A percentile compares a stretch with the other conserved stretches of the same genome.
Conservation (phyloP, 805 yeast genomes). For the Candida morakotiae region DNA sequence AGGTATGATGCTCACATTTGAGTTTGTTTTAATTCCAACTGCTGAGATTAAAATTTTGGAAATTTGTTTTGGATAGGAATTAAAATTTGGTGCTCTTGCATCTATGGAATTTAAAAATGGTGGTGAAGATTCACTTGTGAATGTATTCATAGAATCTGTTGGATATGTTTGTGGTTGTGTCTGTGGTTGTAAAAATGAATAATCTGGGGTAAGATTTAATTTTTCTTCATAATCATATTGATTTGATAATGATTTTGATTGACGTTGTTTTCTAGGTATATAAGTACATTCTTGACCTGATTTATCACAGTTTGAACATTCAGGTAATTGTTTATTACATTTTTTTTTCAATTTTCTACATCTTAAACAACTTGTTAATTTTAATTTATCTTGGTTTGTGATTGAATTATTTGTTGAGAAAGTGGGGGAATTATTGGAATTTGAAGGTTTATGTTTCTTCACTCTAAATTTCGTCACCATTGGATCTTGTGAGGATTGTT, state of each 20-base stretch:
- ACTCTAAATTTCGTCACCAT: slow-evolving; percentile 8
- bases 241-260: not conserved
- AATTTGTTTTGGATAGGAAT: slow-evolving; percentile 14
- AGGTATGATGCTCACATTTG: slow-evolving; percentile 11
- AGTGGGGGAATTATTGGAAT: no score
- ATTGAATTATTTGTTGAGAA: no score
- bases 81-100: slow-evolving; percentile 21
- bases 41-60: slow-evolving; percentile 12
- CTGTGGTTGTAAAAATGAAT: not conserved
- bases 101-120: slow-evolving; percentile 24
- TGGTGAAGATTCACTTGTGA: no score
- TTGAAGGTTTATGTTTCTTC: slow-evolving; percentile 3
- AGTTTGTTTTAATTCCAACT: slow-evolving; percentile 13
- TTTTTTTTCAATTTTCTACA: slow-evolving; percentile 48
- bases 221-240: not conserved
- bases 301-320: slow-evolving; percentile 39
- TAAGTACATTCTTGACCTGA: slow-evolving; percentile 31
- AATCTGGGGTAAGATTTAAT: not conserved
- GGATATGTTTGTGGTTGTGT: slow-evolving; percentile 8
- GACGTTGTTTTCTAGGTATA: slow-evolving; percentile 8
- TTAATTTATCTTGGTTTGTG: not conserved
- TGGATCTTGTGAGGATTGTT: not conserved
- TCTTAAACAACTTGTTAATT: slow-evolving; percentile 29
- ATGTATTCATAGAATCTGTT: no score
- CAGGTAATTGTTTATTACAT: slow-evolving; percentile 43